Evolutionary conservation across 2,329 filamentous ascomycete species (phyloP).

Genomic region (Alternaria sp.): DNA sequence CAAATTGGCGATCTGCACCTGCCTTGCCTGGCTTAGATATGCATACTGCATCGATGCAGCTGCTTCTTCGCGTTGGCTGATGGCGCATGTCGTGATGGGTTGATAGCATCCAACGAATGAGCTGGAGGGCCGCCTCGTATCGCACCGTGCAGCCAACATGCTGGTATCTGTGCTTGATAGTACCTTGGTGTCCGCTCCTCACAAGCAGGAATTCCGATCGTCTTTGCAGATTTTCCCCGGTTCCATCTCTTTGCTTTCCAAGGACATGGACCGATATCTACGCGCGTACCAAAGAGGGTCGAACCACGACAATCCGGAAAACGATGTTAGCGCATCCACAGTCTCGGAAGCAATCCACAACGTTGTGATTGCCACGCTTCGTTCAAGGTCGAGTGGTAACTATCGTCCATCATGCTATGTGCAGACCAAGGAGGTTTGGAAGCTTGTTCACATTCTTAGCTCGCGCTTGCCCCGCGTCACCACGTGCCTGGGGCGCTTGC

Average conservation of each 20-base stretch:
- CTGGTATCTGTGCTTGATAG: not conserved
- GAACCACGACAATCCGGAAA: not conserved
- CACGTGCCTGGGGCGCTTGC: not conserved
- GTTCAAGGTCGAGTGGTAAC: not conserved
- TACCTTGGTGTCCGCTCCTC: not conserved
- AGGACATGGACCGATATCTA: not conserved
- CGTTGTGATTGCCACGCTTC: not conserved
- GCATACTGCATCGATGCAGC: not conserved
- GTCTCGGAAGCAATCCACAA: not conserved
- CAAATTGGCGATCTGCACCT: conserved; percentile 16
- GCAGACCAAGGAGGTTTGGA: not conserved
- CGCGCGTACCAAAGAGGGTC: not conserved
- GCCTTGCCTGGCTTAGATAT: conserved; percentile 16
- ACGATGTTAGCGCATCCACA: not conserved
- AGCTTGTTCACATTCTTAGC: not conserved
- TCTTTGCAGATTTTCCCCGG: not conserved
- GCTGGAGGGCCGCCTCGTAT: not conserved
- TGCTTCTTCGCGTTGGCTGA: conserved; percentile 5
- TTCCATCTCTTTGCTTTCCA: not conserved
- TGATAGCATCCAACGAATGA: not conserved
- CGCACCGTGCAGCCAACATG: not conserved
- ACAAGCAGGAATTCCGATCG: not conserved
- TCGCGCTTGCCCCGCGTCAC: not conserved
- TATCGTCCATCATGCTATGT: not conserved
- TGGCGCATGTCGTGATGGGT: not conserved